Base-by-base conservation (phyloP, 768 basidiomycete genomes). In the Mycena epipterygia region DNA sequence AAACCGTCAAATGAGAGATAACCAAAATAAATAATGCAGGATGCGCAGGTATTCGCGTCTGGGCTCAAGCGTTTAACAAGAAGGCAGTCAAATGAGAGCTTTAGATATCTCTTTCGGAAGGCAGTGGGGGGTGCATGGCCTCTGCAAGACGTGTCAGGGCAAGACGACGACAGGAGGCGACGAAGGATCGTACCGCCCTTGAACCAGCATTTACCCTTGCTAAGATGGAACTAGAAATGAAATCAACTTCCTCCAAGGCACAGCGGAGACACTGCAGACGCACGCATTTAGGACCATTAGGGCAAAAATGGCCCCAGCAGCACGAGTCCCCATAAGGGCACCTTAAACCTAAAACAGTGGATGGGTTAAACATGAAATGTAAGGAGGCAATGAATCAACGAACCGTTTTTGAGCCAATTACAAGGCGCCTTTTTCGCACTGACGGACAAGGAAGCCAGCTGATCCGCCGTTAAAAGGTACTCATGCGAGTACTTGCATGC, bases 401-500 rank as follows among this genome's bases (percentile, higher is more conserved):
- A 65, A 90, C 93, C 92, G 73, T 91, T 93, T 81, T 94, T 94
- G 23, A 93, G 83, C 85, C 91, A 93, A 78, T 93, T 94, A 80
- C 94, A 95, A 0, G 94, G 94, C 1, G 93, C 93, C 73, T 95
- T 95, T 82, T 94, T 94, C 29, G 94, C 94, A 75, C 91, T 93
- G 76, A 84, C 87, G 33, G 92, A 87, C 76, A 95, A 80, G n/a
- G 87, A 87, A 32, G 87, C 86, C 68, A 94, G 82, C 78, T 95
- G 93, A 53, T 93, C 93, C 6, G 87, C 83, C 2, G 90, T 91
- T 64, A 95, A 80, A 51, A 87, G 80, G 76, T 94, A 95, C 68
- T 94, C 92, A 80, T 95, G 94, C 49, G 93, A 93, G 81, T 95
- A 95, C 81, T 92, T 94, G 88, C 94, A 95, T 51, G 87, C 84